Evolutionary conservation across 345 rosid genomes (phyloP), one percentile per base, ranked within the genome.

Genomic region (Barbarea vulgaris): DNA sequence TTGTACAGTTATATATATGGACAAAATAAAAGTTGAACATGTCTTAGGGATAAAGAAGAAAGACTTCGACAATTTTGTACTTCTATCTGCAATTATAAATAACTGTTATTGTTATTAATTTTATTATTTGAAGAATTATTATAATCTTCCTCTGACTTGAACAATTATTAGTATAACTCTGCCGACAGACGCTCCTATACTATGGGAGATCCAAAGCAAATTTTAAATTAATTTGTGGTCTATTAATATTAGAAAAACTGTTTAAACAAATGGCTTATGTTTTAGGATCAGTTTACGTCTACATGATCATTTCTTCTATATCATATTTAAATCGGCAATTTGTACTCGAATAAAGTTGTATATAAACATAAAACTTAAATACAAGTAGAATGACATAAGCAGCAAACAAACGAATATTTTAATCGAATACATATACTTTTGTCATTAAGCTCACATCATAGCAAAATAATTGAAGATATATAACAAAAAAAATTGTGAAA

Each of bases 151-250:
- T 48, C 12, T 18, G 12, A 7, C 3, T 48, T 19, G 42, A 36
- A 39, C 17, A 15, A 10, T 52, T 36, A n/a, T 48, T 51, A 28
- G 25, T 28, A 9, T 31, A 57, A 37, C 33, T 36, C 39, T 75
- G 67, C 61, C 78, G 73, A 67, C 73, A 75, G 61, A 24, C 10
- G 52, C 67, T 75, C 78, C 78, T 34, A 75, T 47, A 58, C 67
- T 17, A 25, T 67, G 61, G 78, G 78, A 75, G 78, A 48, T 75
- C 21, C 41, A 51, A 47, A 47, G 8, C 59, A 74, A 47, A 5
- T 66, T 65, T 47, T 17, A 44, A 24, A 63, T 12, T 34, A 56
- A n/a, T 65, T 22, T 22, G 39, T 22, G 19, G 9, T n/a, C n/a
- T 39, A 54, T 37, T 51, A 17, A 18, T 25, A 48, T 37, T 3